Percentiles rank a stretch among this genome's conserved stretches.
phyloP scores from a whole-genome alignment of 352 stramenopile species.

The Phytophthora pisi region DNA sequence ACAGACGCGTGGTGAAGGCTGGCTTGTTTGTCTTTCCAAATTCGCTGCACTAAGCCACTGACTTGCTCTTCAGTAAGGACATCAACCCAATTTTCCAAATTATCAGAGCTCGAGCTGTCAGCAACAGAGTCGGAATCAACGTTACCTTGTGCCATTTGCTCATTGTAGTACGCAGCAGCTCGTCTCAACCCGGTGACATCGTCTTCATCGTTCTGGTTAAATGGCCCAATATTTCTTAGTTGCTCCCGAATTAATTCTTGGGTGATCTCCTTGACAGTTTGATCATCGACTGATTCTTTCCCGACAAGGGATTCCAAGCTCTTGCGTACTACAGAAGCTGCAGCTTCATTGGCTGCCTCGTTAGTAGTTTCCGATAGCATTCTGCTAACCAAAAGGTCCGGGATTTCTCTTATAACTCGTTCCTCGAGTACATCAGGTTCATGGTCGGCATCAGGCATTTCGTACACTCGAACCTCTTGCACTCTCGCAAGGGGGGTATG shows the following conservation, averaged over 20 bases:
- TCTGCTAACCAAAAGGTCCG: constrained; percentile 40
- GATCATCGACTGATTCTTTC: constrained; percentile 31
- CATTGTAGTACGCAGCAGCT: constrained; percentile 48
- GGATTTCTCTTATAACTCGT: constrained; percentile 33
- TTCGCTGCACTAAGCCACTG: constrained; percentile 41
- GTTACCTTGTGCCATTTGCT: constrained; percentile 8
- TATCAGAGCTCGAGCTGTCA: constrained; percentile 21
- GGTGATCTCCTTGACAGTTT: constrained; percentile 41
- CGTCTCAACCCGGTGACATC: constrained; percentile 45
- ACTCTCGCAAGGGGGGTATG: neutral
- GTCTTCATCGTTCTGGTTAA: neutral
- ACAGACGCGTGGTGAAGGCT: neutral
- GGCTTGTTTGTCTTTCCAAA: constrained; percentile 43
- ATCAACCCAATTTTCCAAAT: constrained; percentile 34
- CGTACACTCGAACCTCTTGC: constrained; percentile 24
- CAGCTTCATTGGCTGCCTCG: constrained; percentile 8
- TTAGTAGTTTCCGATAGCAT: constrained; percentile 29
- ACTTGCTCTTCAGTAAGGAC: constrained; percentile 62
- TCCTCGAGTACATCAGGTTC: constrained; percentile 23
- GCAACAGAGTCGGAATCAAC: neutral
- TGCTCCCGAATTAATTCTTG: constrained; percentile 43
- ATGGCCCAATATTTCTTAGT: constrained; percentile 6
- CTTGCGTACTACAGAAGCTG: constrained; percentile 25
- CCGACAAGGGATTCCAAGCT: constrained; percentile 47
- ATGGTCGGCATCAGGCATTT: constrained; percentile 15